Evolutionary conservation across 1,139 yeast genomes (phyloP).

Genomic region (Scheffersomyces lignicola): DNA sequence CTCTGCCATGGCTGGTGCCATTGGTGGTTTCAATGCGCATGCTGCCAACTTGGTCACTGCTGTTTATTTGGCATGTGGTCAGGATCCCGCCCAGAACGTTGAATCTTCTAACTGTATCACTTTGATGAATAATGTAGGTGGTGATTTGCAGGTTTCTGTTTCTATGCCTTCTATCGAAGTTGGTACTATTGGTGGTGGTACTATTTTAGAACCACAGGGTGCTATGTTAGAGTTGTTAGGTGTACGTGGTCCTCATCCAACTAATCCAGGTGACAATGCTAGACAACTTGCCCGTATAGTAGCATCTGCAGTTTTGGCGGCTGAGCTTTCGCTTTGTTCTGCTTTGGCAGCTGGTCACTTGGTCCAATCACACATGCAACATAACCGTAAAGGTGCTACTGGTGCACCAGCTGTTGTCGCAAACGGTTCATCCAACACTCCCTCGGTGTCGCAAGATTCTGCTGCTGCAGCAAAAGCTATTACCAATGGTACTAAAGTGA

Average conservation of each 20-base stretch:
- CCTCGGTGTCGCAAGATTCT: constrained; percentile 8
- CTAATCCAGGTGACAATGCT: constrained; percentile 92
- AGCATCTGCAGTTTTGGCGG: constrained; percentile 94
- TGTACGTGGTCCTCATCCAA: constrained; percentile 93
- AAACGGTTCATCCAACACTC: constrained; percentile 12
- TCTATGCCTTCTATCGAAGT: constrained; percentile 99
- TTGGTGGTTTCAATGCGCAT: constrained; percentile 98
- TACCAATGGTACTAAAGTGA: constrained; percentile 8
- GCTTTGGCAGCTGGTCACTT: constrained; percentile 98
- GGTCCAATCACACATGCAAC: constrained; percentile 97
- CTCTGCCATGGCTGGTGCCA: constrained; percentile 97
- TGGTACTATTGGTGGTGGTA: constrained; percentile 99
- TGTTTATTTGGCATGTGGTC: constrained; percentile 91
- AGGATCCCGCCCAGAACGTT: constrained; percentile 98
- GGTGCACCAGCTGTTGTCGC: constrained; percentile 26
- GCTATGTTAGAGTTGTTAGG: constrained; percentile 95
- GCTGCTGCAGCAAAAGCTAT: constrained; percentile 10
- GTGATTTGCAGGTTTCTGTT: constrained; percentile 86
- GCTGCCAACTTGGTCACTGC: constrained; percentile 97
- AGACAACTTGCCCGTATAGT: constrained; percentile 92
- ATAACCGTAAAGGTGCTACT: constrained; percentile 72
- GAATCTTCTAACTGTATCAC: constrained; percentile 98
- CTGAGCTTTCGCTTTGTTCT: constrained; percentile 89
- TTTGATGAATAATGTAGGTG: constrained; percentile 72
- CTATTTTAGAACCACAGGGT: constrained; percentile 94